Percentiles rank a stretch among this genome's conserved stretches.
These are phyloP conservation scores for Scutellaria baicalensis DNA, from an alignment of 257 asterid genomes.

Conservation along the genomic window DNA sequence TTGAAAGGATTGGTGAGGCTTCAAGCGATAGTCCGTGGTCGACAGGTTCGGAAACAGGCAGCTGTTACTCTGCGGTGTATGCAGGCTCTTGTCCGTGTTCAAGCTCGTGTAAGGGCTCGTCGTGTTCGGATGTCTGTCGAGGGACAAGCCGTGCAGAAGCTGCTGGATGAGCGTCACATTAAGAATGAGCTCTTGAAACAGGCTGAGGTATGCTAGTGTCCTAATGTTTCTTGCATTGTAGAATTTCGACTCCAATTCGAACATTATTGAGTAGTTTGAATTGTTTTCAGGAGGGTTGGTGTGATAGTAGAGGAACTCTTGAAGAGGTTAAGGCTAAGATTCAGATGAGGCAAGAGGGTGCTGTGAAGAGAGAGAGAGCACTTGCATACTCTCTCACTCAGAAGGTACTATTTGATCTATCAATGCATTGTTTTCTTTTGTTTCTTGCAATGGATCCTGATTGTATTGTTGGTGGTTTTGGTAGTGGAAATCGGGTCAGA, in stretches of 20 bases:
- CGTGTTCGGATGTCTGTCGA: conserved; percentile 80
- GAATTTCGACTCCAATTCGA: background rate
- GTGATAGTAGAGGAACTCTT: conserved; percentile 76
- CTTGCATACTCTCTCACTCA: conserved; percentile 77
- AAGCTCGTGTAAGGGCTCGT: conserved; percentile 91
- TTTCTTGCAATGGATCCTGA: background rate
- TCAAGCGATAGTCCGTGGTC: conserved; percentile 87
- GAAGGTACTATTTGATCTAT: conserved; percentile 38
- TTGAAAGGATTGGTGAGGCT: conserved; percentile 90
- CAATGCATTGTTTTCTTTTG: background rate
- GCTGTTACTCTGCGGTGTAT: conserved; percentile 90
- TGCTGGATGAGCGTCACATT: conserved; percentile 55
- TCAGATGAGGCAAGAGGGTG: conserved; percentile 88
- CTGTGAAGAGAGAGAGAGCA: conserved; percentile 84
- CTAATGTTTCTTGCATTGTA: background rate
- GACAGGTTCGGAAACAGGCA: conserved; percentile 92
- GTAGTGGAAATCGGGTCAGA: conserved; percentile 58
- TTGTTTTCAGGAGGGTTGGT: conserved; percentile 76
- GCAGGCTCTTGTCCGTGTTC: conserved; percentile 98
- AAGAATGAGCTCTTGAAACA: conserved; percentile 46
- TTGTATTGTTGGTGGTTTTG: conserved; percentile 2
- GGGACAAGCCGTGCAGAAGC: conserved; percentile 82
- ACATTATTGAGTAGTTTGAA: background rate
- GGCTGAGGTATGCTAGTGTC: conserved; percentile 59
- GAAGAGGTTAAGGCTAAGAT: conserved; percentile 75